These are phyloP conservation scores for Phytophthora vignae DNA, from an alignment of 352 stramenopile species.

Conservation along the genomic window DNA sequence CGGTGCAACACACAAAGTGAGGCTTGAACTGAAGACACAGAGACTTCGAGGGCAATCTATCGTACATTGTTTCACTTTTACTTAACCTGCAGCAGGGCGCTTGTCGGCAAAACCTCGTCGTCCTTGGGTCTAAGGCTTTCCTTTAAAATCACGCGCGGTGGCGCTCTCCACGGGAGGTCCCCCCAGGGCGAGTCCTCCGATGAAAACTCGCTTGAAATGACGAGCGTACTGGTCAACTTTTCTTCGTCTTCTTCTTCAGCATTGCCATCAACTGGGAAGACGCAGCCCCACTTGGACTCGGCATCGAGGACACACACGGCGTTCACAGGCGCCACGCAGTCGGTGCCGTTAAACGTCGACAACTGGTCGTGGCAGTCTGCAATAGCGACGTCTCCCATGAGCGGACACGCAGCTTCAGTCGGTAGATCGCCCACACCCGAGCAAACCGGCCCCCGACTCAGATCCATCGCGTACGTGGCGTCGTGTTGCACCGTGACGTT, in stretches of 20 bases:
- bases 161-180: conserved; percentile 35
- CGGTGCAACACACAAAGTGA: not conserved
- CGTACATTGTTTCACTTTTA: not conserved
- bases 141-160: conserved; percentile 22
- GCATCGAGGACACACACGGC: conserved; percentile 38
- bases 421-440: conserved; percentile 44
- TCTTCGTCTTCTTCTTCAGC: not conserved
- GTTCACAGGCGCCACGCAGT: conserved; percentile 43
- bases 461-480: conserved; percentile 57
- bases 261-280: conserved; percentile 24
- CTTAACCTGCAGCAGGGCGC: not conserved
- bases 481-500: conserved; percentile 37
- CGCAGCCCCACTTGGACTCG: conserved; percentile 38
- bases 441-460: too few species aligned
- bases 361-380: conserved; percentile 48
- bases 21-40: not conserved
- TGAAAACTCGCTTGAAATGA: conserved; percentile 9
- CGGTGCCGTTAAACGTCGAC: conserved; percentile 44
- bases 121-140: too few species aligned
- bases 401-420: conserved; percentile 45
- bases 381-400: conserved; percentile 44
- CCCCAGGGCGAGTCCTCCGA: conserved; percentile 25
- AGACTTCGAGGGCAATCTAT: not conserved
- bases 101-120: not conserved
- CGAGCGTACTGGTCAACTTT: conserved; percentile 14